Evolutionary conservation across 495 filamentous ascomycete genomes (phyloP).

Genomic region (Neurospora sp.): DNA sequence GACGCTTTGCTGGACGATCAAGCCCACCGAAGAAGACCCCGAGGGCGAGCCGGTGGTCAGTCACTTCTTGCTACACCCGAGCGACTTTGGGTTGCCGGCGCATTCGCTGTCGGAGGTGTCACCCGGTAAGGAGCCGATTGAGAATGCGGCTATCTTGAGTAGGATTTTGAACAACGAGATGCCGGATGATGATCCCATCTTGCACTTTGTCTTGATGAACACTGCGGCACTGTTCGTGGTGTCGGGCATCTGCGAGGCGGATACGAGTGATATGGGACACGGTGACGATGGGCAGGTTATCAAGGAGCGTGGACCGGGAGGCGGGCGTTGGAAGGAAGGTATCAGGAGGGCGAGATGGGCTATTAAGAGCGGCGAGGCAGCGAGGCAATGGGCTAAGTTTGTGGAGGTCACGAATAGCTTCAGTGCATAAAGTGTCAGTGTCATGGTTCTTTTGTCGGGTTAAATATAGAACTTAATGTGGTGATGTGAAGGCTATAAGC

Average conservation of each 20-base stretch:
- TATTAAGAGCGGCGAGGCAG: constrained; percentile 69
- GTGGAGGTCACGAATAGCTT: constrained; percentile 45
- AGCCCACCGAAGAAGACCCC: constrained; percentile 30
- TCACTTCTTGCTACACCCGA: constrained; percentile 63
- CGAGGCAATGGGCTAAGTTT: constrained; percentile 61
- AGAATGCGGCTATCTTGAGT: constrained; percentile 80
- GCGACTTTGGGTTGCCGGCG: constrained; percentile 71
- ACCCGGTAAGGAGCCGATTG: constrained; percentile 71
- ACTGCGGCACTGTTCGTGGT: constrained; percentile 78
- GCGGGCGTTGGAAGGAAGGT: constrained; percentile 86
- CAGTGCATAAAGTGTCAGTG: constrained; percentile 1
- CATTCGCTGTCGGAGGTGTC: constrained; percentile 70
- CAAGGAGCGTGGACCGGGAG: constrained; percentile 68
- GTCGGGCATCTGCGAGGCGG: constrained; percentile 75
- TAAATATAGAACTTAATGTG: neutral
- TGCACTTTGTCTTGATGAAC: constrained; percentile 92
- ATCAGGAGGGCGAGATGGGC: constrained; percentile 76
- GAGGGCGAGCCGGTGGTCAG: constrained; percentile 49
- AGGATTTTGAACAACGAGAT: constrained; percentile 65
- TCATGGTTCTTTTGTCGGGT: neutral
- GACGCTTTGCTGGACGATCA: constrained; percentile 80
- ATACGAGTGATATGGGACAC: constrained; percentile 60
- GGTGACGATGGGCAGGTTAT: constrained; percentile 61
- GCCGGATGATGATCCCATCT: constrained; percentile 64
- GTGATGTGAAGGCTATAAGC: neutral